Evolutionary conservation across 495 filamentous ascomycete species (phyloP).

Genomic region (Hyaloscypha finlandica): DNA sequence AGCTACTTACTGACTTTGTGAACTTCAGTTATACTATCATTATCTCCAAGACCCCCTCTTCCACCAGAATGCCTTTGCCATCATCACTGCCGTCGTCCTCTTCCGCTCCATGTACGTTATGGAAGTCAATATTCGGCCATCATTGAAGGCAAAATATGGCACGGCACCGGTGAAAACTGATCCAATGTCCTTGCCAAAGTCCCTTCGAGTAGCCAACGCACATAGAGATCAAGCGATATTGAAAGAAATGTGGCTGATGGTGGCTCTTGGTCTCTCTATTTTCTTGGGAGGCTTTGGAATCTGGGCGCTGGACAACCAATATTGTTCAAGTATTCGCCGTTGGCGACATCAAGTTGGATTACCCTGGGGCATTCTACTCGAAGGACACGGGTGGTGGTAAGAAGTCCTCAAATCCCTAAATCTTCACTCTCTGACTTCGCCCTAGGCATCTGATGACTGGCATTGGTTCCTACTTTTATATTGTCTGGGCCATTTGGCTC

Average conservation of each 20-base stretch:
- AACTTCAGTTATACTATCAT: constrained; percentile 74
- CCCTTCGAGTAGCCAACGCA: constrained; percentile 28
- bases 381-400: constrained; percentile 98
- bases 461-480: constrained; percentile 48
- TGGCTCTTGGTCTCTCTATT: constrained; percentile 59
- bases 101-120: constrained; percentile 86
- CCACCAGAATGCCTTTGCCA: constrained; percentile 85
- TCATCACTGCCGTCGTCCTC: constrained; percentile 78
- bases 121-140: constrained; percentile 74
- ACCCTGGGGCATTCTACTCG: constrained; percentile 87
- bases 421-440: constrained; percentile 4
- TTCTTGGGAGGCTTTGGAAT: constrained; percentile 85
- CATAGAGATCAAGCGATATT: constrained; percentile 56
- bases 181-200: constrained; percentile 10
- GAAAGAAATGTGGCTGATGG: constrained; percentile 73
- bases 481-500: constrained; percentile 51
- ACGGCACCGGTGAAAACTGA: constrained; percentile 22
- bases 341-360: constrained; percentile 76
- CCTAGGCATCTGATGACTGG: constrained; percentile 52
- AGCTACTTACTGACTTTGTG: constrained; percentile 21
- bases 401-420: constrained; percentile 34
- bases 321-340: constrained; percentile 67
- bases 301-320: constrained; percentile 86
- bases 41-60: constrained; percentile 90
- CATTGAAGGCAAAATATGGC: constrained; percentile 44